phyloP scores from a whole-genome alignment of 2,329 filamentous ascomycete genomes.

The Allantophomopsis cytisporea region DNA sequence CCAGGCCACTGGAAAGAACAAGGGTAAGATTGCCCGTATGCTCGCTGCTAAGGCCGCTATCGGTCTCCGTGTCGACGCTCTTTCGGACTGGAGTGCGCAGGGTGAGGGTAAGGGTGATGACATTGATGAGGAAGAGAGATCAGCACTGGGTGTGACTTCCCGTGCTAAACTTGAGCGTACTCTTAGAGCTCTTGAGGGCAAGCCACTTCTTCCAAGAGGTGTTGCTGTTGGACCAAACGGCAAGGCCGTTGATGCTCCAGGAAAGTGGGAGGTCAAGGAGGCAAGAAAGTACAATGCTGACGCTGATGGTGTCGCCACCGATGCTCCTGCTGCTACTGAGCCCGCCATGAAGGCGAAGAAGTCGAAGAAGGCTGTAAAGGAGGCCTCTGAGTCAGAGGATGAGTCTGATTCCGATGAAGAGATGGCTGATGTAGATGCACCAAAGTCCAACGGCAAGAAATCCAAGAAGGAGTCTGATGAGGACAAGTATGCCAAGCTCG shows the following conservation, averaged over 20 bases:
- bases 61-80: conserved; percentile 83
- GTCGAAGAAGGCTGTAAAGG: conserved; percentile 22
- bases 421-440: conserved; percentile 12
- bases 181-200: conserved; percentile 73
- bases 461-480: conserved; percentile 27
- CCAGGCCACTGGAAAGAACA: conserved; percentile 95
- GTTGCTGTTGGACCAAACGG: conserved; percentile 64
- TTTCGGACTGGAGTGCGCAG: conserved; percentile 62
- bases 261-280: conserved; percentile 87
- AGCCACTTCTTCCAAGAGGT: conserved; percentile 68
- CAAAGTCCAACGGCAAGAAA: conserved; percentile 10
- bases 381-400: conserved; percentile 14
- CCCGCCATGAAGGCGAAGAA: conserved; percentile 35
- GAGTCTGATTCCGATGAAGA: conserved; percentile 10
- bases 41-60: conserved; percentile 87
- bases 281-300: conserved; percentile 89
- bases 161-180: conserved; percentile 64
- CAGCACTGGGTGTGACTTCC: conserved; percentile 61
- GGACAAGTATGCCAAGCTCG: conserved; percentile 31
- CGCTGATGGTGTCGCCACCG: conserved; percentile 68
- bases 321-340: conserved; percentile 44
- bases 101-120: conserved; percentile 48
- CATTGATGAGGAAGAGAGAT: conserved; percentile 79
- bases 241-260: conserved; percentile 41
- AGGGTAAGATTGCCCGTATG: conserved; percentile 98